A percentile compares a stretch with the other conserved stretches of the same genome.
Conservation (phyloP, 108 stramenopile species). For the Skeletonema tropicum region DNA sequence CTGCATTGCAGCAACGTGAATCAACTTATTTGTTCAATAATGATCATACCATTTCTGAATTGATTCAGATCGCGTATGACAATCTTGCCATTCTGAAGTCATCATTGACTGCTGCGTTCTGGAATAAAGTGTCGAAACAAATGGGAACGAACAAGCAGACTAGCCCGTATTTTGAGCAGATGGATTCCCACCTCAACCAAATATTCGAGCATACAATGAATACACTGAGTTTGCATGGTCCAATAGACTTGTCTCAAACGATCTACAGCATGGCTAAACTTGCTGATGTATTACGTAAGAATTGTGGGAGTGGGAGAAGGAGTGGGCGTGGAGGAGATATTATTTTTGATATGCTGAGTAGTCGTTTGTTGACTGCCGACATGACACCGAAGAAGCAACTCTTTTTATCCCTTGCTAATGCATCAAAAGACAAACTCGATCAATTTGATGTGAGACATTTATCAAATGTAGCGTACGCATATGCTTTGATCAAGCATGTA, state of each 20-base stretch:
- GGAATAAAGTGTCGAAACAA: neutral
- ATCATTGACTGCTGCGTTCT: neutral
- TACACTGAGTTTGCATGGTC: neutral
- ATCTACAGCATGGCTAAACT: neutral
- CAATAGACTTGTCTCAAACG: neutral
- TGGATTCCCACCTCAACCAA: neutral
- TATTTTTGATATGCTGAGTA: neutral
- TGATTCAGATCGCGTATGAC: neutral
- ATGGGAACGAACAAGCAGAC: neutral
- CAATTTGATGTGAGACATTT: constrained; percentile 1
- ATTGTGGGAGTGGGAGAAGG: neutral
- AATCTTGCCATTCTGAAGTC: neutral
- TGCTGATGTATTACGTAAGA: neutral
- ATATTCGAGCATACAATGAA: neutral
- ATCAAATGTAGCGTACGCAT: constrained; percentile 18
- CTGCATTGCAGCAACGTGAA: too few relatives aligned
- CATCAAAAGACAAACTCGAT: neutral
- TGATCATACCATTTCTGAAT: neutral
- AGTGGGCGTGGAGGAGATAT: neutral
- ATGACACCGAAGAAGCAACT: neutral
- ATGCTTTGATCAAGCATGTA: neutral
- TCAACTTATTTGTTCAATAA: neutral
- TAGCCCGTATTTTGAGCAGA: neutral
- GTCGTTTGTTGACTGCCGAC: neutral
- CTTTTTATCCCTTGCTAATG: neutral